Evolutionary conservation across 176 grass and related monocot species (phyloP).

Genomic region (Cenchrus purpureus): DNA sequence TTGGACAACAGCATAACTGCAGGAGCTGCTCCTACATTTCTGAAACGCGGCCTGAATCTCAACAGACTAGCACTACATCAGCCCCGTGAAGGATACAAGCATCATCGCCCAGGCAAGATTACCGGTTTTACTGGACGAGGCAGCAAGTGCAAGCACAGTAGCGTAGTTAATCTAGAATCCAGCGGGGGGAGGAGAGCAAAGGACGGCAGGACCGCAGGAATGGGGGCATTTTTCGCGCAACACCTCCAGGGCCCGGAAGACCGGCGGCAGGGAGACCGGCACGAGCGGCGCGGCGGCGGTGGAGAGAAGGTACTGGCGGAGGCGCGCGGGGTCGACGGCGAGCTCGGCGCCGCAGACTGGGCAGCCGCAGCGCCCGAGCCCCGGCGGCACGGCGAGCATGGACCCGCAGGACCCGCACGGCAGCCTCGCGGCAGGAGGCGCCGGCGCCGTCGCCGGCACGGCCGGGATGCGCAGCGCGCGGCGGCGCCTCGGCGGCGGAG

Average conservation of each 20-base stretch:
- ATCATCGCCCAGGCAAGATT: background rate
- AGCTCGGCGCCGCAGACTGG: slow-evolving; percentile 49
- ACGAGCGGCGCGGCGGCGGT: slow-evolving; percentile 24
- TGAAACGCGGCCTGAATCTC: background rate
- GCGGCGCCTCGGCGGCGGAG: slow-evolving; percentile 24
- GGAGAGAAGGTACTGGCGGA: slow-evolving; percentile 42
- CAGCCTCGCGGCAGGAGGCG: background rate
- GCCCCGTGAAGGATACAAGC: background rate
- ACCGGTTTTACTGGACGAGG: background rate
- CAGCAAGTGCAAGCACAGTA: background rate
- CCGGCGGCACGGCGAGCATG: slow-evolving; percentile 47
- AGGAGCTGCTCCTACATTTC: background rate
- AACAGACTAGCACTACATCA: background rate
- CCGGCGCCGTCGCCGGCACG: background rate
- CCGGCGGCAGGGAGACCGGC: slow-evolving; percentile 14
- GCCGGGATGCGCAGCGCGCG: background rate
- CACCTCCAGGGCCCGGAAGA: slow-evolving; percentile 35
- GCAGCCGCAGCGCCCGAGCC: slow-evolving; percentile 43
- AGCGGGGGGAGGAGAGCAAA: background rate
- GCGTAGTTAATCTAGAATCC: background rate
- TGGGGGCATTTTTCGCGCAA: background rate
- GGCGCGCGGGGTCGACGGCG: slow-evolving; percentile 38
- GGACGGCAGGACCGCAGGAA: background rate
- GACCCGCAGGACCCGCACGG: slow-evolving; percentile 45
- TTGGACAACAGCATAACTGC: background rate